These are phyloP conservation scores for Hura crepitans DNA, from an alignment of 441 rosid species.

Conservation along the genomic window DNA sequence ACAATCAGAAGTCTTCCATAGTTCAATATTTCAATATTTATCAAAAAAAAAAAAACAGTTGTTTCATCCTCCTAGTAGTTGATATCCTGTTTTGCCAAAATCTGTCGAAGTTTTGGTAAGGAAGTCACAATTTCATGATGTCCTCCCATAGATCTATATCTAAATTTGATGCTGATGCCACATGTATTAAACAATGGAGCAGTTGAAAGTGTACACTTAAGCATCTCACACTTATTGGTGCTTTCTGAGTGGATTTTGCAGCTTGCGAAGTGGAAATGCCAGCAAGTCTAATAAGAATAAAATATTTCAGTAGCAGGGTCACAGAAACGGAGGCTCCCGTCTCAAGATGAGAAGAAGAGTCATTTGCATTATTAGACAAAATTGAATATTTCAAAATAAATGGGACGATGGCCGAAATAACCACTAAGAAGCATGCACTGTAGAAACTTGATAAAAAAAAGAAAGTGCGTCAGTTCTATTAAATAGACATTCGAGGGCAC, in stretches of 20 bases:
- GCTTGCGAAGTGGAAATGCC: neutral
- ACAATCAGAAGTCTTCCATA: neutral
- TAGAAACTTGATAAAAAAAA: neutral
- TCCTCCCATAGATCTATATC: neutral
- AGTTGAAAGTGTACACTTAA: slow-evolving; percentile 22
- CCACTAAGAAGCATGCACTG: neutral
- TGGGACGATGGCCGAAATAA: neutral
- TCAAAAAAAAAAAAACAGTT: neutral
- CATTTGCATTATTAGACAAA: no score
- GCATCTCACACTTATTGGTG: slow-evolving; percentile 11
- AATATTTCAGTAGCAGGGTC: neutral
- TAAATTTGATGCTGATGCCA: slow-evolving; percentile 11
- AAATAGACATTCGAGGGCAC: no score
- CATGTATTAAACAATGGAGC: slow-evolving; percentile 22
- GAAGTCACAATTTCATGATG: neutral
- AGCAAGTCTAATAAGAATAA: neutral
- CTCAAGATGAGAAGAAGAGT: neutral
- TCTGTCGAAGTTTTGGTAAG: neutral
- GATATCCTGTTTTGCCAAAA: neutral
- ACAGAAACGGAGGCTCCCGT: neutral
- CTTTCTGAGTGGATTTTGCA: slow-evolving; percentile 13
- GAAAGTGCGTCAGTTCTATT: neutral
- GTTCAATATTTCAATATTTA: neutral
- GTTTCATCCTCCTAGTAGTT: neutral
- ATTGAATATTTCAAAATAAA: neutral